Evolutionary conservation across 176 grass and related monocot species (phyloP).

Genomic region (Cenchrus fungigraminus): DNA sequence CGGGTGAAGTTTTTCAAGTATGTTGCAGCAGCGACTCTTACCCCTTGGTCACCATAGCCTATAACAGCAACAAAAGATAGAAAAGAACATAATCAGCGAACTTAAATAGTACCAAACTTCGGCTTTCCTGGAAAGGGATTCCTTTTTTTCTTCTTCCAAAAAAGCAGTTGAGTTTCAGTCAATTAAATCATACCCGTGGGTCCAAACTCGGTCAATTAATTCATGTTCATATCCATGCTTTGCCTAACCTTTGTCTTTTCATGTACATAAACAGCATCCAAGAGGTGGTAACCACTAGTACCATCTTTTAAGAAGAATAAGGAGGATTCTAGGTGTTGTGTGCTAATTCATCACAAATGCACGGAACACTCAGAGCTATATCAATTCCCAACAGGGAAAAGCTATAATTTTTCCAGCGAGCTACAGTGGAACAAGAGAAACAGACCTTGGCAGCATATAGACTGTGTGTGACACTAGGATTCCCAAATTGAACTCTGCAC

Average conservation of each 20-base stretch:
- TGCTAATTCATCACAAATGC: too few relatives aligned
- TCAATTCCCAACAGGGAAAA: too few relatives aligned
- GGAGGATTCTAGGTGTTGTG: too few relatives aligned
- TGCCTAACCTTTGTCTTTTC: background rate
- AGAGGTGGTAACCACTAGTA: background rate
- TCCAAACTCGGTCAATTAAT: background rate
- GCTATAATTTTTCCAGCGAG: too few relatives aligned
- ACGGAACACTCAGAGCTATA: too few relatives aligned
- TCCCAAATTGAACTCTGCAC: too few relatives aligned
- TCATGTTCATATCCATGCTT: background rate
- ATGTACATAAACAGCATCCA: background rate
- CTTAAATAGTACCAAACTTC: background rate
- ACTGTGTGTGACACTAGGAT: too few relatives aligned
- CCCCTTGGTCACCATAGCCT: slow-evolving; percentile 71
- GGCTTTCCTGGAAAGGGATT: background rate
- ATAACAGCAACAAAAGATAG: background rate
- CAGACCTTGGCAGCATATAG: too few relatives aligned
- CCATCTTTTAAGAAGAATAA: background rate
- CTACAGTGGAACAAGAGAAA: too few relatives aligned
- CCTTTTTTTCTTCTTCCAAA: background rate
- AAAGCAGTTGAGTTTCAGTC: background rate
- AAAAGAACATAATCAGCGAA: background rate
- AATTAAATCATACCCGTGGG: background rate
- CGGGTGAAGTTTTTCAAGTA: slow-evolving; percentile 79
- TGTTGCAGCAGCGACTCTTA: slow-evolving; percentile 68